These are phyloP conservation scores for Penicillium atrosanguineum DNA, from an alignment of 495 filamentous ascomycete genomes.

Conservation along the genomic window DNA sequence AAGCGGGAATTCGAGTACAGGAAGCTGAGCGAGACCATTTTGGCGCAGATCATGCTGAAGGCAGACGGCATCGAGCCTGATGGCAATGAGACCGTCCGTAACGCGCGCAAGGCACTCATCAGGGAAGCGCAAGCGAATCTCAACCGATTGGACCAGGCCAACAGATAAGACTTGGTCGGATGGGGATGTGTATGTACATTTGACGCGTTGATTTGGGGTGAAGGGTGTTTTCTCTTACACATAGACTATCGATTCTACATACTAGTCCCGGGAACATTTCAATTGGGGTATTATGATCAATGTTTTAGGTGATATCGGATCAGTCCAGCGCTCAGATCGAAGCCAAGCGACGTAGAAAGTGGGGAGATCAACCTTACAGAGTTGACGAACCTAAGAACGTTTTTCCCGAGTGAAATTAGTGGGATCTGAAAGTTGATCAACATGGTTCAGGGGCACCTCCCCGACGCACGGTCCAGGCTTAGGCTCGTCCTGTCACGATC, in stretches of 20 bases:
- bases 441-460: slow-evolving; percentile 9
- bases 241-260: slow-evolving; percentile 14
- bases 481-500: background rate
- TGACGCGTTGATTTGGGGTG: background rate
- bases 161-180: slow-evolving; percentile 8
- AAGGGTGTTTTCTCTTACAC: slow-evolving; percentile 11
- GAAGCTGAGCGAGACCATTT: slow-evolving; percentile 76
- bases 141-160: slow-evolving; percentile 56
- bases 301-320: slow-evolving; percentile 1
- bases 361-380: background rate
- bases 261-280: background rate
- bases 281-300: background rate
- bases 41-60: slow-evolving; percentile 81
- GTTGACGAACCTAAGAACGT: background rate
- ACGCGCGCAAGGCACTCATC: slow-evolving; percentile 70
- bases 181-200: background rate
- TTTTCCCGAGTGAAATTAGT: background rate
- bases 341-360: background rate
- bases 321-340: background rate
- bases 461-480: slow-evolving; percentile 6
- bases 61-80: slow-evolving; percentile 78
- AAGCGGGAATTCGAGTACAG: slow-evolving; percentile 75
- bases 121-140: slow-evolving; percentile 67
- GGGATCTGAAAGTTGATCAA: background rate
- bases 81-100: slow-evolving; percentile 61